These are phyloP conservation scores for Paraleonurus japonicus DNA, from an alignment of 257 asterid species.

Conservation along the genomic window DNA sequence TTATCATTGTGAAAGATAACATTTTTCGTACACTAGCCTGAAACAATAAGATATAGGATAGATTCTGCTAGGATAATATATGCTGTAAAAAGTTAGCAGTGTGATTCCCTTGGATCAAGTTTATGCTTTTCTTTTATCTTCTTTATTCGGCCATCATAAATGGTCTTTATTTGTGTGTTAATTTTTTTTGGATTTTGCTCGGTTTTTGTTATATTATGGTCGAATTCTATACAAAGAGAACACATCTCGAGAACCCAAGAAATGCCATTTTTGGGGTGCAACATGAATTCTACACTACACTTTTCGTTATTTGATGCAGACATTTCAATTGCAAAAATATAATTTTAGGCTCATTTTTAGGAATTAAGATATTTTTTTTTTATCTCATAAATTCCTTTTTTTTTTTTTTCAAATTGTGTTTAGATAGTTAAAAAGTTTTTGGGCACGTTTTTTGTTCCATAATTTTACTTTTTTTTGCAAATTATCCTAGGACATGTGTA, in stretches of 20 bases:
- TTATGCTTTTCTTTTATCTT: conserved; percentile 4
- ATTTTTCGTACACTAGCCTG: conserved; percentile 17
- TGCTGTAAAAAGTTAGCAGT: conserved; percentile 17
- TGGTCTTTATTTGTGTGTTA: neutral
- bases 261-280: neutral
- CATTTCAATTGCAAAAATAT: neutral
- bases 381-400: too few species aligned
- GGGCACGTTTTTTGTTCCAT: too few species aligned
- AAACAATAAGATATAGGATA: conserved; percentile 23
- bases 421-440: too few species aligned
- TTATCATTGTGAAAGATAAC: conserved; percentile 13
- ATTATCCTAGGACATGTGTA: too few species aligned
- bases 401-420: too few species aligned
- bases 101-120: conserved; percentile 23
- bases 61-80: conserved; percentile 26
- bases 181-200: neutral
- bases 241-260: neutral
- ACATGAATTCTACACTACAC: neutral
- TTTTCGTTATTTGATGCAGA: too few species aligned
- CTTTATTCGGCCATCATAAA: neutral
- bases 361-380: too few species aligned
- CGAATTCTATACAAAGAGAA: neutral
- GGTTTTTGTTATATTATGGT: neutral
- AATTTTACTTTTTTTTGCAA: too few species aligned
- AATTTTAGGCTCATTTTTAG: neutral